phyloP scores from a whole-genome alignment of 1,284 basidiomycete species.

The Hemileia vastatrix region DNA sequence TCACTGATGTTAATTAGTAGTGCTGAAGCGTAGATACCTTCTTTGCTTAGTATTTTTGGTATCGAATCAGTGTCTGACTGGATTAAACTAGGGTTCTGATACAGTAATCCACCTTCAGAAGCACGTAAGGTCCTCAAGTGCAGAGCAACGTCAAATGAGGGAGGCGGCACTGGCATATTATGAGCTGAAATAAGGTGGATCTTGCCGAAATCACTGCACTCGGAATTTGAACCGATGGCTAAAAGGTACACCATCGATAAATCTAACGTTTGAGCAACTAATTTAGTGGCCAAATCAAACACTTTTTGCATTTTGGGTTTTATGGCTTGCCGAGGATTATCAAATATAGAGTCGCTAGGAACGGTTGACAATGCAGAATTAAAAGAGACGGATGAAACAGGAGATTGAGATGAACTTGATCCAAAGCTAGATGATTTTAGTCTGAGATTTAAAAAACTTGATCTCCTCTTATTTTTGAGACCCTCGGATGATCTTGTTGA shows the following conservation, averaged over 20 bases:
- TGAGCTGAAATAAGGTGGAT: conserved; percentile 27
- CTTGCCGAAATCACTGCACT: neutral
- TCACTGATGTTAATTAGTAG: conserved; percentile 31
- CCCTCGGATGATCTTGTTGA: no score
- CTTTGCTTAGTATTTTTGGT: neutral
- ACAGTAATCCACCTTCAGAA: conserved; percentile 34
- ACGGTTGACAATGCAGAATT: conserved; percentile 11
- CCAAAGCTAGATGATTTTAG: no score
- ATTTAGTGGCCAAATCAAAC: conserved; percentile 30
- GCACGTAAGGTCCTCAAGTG: conserved; percentile 33
- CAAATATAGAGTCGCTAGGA: conserved; percentile 25
- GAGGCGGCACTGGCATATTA: conserved; percentile 30
- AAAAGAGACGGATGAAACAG: neutral
- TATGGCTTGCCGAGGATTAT: conserved; percentile 26
- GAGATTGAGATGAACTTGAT: no score
- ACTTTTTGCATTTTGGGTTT: conserved; percentile 28
- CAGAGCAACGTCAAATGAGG: conserved; percentile 32
- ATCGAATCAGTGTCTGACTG: neutral
- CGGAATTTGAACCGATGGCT: neutral
- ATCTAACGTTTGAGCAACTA: conserved; percentile 29
- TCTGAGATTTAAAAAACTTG: no score
- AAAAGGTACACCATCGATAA: conserved; percentile 32
- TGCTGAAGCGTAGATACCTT: conserved; percentile 17
- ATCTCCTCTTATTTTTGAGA: no score
- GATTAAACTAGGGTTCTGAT: conserved; percentile 28